phyloP scores from a whole-genome alignment of 306 rosid genomes.

The Pachyrhizus erosus region DNA sequence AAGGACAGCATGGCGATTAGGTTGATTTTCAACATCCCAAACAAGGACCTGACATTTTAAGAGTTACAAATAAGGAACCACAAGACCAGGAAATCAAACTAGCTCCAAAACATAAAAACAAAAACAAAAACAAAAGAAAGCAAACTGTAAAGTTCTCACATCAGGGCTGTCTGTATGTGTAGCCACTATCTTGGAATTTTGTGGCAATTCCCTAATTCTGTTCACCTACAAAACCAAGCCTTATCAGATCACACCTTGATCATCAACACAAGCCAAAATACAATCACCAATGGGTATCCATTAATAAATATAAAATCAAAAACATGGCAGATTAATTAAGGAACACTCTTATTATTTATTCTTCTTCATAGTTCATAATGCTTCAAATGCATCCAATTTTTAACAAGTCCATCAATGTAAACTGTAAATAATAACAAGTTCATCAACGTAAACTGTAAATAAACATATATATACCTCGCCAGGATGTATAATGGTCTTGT shows the following conservation, averaged over 20 bases:
- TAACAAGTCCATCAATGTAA: neutral
- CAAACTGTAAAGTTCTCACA: constrained; percentile 58
- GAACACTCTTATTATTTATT: constrained; percentile 5
- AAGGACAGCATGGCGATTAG: constrained; percentile 96
- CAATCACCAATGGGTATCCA: constrained; percentile 1
- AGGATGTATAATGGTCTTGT: constrained; percentile 97
- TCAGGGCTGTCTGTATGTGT: constrained; percentile 99
- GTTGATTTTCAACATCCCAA: constrained; percentile 98
- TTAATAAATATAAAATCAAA: constrained; percentile 24
- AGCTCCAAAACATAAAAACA: neutral
- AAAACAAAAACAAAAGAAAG: neutral
- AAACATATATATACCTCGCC: constrained; percentile 76
- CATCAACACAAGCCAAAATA: constrained; percentile 4
- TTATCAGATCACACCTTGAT: constrained; percentile 13
- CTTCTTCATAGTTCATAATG: neutral
- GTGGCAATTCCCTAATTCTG: constrained; percentile 97
- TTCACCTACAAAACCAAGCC: constrained; percentile 72
- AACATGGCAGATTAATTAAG: neutral
- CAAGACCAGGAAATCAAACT: constrained; percentile 25
- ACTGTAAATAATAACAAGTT: neutral
- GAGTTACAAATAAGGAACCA: constrained; percentile 26
- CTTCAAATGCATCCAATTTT: constrained; percentile 10
- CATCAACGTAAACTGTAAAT: neutral
- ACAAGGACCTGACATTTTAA: constrained; percentile 74
- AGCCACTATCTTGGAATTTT: constrained; percentile 90